These are phyloP conservation scores for Angomonas ambiguus DNA, from an alignment of 208 protist genomes.

Conservation along the genomic window DNA sequence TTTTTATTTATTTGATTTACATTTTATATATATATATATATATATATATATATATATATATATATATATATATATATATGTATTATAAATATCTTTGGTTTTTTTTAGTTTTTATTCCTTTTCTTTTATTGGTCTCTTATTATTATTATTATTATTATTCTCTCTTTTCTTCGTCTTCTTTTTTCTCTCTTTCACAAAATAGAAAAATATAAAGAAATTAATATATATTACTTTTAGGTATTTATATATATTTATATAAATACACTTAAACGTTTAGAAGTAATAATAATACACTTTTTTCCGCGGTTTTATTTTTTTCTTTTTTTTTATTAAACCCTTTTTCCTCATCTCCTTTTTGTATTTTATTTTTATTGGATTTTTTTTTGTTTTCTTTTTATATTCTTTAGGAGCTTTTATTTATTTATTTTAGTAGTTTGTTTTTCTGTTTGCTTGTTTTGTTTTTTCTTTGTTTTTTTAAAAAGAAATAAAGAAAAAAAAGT, in stretches of 20 bases:
- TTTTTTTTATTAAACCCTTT: not conserved
- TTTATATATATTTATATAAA: not conserved
- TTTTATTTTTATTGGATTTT: not conserved
- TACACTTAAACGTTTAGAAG: not conserved
- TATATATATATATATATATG: too few relatives aligned
- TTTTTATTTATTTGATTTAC: not conserved
- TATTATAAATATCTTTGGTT: too few relatives aligned
- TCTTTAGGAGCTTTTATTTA: not conserved
- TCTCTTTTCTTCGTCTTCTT: not conserved
- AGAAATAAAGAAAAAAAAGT: too few relatives aligned
- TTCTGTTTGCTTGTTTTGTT: constrained; percentile 7
- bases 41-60: too few relatives aligned
- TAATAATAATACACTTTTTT: not conserved
- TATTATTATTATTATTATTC: not conserved
- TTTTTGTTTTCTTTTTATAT: constrained; percentile 8
- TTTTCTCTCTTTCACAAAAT: not conserved
- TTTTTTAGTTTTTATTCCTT: not conserved
- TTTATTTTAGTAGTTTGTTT: constrained; percentile 2
- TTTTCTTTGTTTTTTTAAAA: not conserved
- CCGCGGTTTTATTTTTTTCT: not conserved
- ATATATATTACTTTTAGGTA: too few relatives aligned
- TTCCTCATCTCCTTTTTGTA: not conserved
- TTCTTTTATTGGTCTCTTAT: not conserved
- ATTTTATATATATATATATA: too few relatives aligned
- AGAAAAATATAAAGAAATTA: too few relatives aligned